Base-by-base conservation (phyloP, 139 green algal genomes). In the Eudorina sp. region DNA sequence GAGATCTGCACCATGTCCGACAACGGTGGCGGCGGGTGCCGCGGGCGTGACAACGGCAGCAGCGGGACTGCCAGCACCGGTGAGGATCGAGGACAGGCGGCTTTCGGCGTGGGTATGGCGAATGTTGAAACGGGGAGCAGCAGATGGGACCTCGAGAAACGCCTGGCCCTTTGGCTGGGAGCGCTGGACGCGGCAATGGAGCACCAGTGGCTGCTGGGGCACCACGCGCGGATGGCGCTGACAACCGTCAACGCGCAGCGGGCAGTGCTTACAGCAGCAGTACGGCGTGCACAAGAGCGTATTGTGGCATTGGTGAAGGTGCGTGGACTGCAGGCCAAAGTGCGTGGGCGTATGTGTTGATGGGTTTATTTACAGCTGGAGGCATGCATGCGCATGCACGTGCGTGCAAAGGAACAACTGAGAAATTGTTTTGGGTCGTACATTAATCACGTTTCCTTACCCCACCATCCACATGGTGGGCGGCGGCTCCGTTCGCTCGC, bases 241-340 rank as follows among this genome's bases (percentile, higher is more conserved):
- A 60, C 80, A 41, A 60, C 76, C 18, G 60, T 86, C 8, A 86
- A 86, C 80, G 80, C 60, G 18, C 80, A 86, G 45, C 41, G 80
- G 29, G 80, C 80, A 34, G 70, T 86, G 16, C 80, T 86, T 18
- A 76, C 80, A 41, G 80, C 80, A 0, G 80, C 80, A 29, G 27
- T 62, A 43, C 3, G 16, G 29, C 29, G 16, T 19, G 80, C 43
- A 18, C 41, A 29, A 21, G 7, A 48, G 58, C 80, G 58, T 21
- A 18, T 86, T 58, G 60, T 14, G 41, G 60, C 60, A 18, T 3
- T 86, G 58, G 21, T 86, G 51, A 29, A 48, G 60, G 79, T 86
- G 40, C 1, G 74, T 31, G 68, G 68, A 72, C 62, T 11, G 36
- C 23, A 34, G 62, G 16, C 3, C 21, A 7, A 19, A 29, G 21